phyloP scores from a whole-genome alignment of 1,284 basidiomycete genomes.

The Gymnopus androsaceus region DNA sequence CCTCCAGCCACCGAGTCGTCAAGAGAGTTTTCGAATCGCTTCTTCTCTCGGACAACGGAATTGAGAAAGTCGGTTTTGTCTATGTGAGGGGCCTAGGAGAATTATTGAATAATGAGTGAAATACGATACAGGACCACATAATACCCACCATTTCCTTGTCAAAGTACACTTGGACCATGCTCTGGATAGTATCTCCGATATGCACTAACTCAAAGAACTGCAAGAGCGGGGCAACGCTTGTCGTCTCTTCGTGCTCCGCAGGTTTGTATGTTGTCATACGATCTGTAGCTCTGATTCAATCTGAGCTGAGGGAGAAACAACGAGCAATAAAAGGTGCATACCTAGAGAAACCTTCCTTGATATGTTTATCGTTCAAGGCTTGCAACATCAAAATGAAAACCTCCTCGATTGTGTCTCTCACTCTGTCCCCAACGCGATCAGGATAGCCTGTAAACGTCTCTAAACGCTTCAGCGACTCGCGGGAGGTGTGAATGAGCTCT shows the following conservation, averaged over 20 bases:
- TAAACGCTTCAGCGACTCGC: constrained; percentile 88
- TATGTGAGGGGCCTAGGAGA: constrained; percentile 75
- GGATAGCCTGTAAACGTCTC: constrained; percentile 90
- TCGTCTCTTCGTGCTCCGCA: constrained; percentile 75
- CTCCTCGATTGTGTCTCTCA: constrained; percentile 90
- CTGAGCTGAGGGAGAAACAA: not conserved
- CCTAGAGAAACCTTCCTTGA: constrained; percentile 83
- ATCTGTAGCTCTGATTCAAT: constrained; percentile 64
- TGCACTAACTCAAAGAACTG: constrained; percentile 99
- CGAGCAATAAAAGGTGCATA: constrained; percentile 38
- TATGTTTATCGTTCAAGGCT: constrained; percentile 78
- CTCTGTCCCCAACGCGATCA: constrained; percentile 77
- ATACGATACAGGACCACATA: not conserved
- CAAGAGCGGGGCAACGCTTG: constrained; percentile 83
- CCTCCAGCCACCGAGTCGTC: constrained; percentile 94
- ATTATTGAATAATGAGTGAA: not conserved
- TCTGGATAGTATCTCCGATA: constrained; percentile 95
- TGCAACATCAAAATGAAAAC: constrained; percentile 85
- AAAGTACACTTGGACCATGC: constrained; percentile 97
- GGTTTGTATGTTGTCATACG: constrained; percentile 90
- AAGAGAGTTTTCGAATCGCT: constrained; percentile 87
- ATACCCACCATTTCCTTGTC: constrained; percentile 84
- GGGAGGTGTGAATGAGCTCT: constrained; percentile 89
- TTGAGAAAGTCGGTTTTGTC: constrained; percentile 94
- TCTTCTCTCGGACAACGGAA: constrained; percentile 92